Evolutionary conservation across 305 asterid species (phyloP).

Genomic region (Rubia peregrina): DNA sequence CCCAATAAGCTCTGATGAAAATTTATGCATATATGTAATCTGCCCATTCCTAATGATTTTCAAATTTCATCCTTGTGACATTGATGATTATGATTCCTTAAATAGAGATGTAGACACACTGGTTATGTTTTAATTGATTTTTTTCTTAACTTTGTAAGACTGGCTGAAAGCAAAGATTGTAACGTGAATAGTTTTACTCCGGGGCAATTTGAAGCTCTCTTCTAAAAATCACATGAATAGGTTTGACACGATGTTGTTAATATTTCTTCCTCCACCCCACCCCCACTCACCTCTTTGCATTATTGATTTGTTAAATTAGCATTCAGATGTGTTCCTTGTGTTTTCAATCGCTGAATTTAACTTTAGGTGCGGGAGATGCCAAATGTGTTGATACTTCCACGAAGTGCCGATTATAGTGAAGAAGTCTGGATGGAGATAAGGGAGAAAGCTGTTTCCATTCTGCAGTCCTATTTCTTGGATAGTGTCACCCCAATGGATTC

Average conservation of each 20-base stretch:
- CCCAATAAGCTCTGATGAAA: neutral
- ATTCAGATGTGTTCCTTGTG: neutral
- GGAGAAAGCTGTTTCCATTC: constrained; percentile 74
- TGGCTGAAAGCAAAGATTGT: neutral
- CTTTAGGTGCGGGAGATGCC: constrained; percentile 96
- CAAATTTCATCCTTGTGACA: neutral
- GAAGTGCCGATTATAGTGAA: constrained; percentile 99
- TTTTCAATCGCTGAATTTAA: neutral
- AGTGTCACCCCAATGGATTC: constrained; percentile 64
- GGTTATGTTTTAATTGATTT: neutral
- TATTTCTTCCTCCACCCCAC: neutral
- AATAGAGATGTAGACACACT: neutral
- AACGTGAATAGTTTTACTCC: neutral
- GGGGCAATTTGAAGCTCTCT: neutral
- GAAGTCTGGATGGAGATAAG: constrained; percentile 99
- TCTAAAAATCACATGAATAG: neutral
- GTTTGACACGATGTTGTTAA: neutral
- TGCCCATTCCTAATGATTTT: neutral
- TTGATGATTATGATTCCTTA: neutral
- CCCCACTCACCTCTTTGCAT: neutral
- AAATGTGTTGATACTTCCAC: constrained; percentile 96
- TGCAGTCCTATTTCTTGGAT: constrained; percentile 75
- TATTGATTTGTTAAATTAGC: neutral
- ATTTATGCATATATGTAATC: constrained; percentile 5
- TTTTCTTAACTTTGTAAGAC: neutral